phyloP scores from a whole-genome alignment of 768 basidiomycete species.

The Sarcodon aspratus region DNA sequence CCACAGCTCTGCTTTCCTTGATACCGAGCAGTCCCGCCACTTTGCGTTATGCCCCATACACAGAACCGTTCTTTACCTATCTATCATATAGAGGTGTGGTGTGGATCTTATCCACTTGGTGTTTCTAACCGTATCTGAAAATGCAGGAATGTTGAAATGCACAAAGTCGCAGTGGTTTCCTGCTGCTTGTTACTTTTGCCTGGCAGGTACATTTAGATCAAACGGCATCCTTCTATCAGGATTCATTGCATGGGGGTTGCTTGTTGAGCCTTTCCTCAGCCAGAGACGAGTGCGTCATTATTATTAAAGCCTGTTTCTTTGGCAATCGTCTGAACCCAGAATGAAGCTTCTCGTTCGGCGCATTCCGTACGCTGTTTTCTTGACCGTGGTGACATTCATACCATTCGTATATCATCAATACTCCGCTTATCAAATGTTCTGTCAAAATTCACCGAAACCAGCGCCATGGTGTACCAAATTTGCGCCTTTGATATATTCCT shows the following conservation, averaged over 20 bases:
- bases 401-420: constrained; percentile 72
- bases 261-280: constrained; percentile 41
- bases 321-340: neutral
- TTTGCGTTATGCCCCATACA: constrained; percentile 60
- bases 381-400: constrained; percentile 34
- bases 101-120: neutral
- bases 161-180: constrained; percentile 34
- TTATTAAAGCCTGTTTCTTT: neutral
- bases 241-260: constrained; percentile 65
- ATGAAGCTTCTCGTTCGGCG: constrained; percentile 22
- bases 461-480: constrained; percentile 50
- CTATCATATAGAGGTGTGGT: constrained; percentile 58
- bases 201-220: constrained; percentile 60
- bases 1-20: constrained; percentile 58
- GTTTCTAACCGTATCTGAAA: neutral
- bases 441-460: constrained; percentile 17
- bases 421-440: constrained; percentile 58
- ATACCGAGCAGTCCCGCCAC: constrained; percentile 75
- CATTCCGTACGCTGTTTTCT: constrained; percentile 24
- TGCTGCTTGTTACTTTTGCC: constrained; percentile 50
- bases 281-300: constrained; percentile 20
- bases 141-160: constrained; percentile 49
- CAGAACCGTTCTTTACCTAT: constrained; percentile 79
- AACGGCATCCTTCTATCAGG: constrained; percentile 71
- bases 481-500: constrained; percentile 66